phyloP scores from a whole-genome alignment of 1,284 basidiomycete species.

The Calocybe gambosa region DNA sequence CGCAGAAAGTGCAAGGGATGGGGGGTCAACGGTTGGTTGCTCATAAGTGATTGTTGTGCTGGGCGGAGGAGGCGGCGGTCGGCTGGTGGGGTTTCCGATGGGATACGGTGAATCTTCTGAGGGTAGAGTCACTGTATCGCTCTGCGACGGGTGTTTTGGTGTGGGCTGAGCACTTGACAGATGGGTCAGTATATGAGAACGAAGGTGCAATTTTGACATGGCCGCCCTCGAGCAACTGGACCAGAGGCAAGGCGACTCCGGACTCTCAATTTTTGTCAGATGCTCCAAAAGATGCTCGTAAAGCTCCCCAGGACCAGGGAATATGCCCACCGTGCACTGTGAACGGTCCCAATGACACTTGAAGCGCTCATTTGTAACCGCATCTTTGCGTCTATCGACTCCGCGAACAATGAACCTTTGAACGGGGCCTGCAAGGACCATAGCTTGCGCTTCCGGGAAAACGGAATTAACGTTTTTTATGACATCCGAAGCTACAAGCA shows the following conservation, averaged over 20 bases:
- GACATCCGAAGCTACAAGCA: slow-evolving; percentile 78
- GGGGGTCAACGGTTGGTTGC: slow-evolving; percentile 55
- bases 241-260: slow-evolving; percentile 58
- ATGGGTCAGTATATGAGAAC: slow-evolving; percentile 68
- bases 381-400: slow-evolving; percentile 60
- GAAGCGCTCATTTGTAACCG: slow-evolving; percentile 48
- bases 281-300: slow-evolving; percentile 65
- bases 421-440: slow-evolving; percentile 67
- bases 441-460: slow-evolving; percentile 75
- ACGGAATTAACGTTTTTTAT: slow-evolving; percentile 80
- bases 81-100: slow-evolving; percentile 50
- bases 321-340: slow-evolving; percentile 43
- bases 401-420: slow-evolving; percentile 79
- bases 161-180: slow-evolving; percentile 49
- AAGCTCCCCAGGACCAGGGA: slow-evolving; percentile 49
- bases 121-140: slow-evolving; percentile 61
- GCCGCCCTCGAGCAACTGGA: slow-evolving; percentile 47
- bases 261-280: slow-evolving; percentile 36
- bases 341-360: slow-evolving; percentile 65
- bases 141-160: slow-evolving; percentile 56
- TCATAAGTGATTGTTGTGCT: slow-evolving; percentile 51
- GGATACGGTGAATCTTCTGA: slow-evolving; percentile 48
- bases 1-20: slow-evolving; percentile 67
- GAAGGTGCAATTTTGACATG: slow-evolving; percentile 44
- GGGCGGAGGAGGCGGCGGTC: slow-evolving; percentile 58